Percentiles rank a stretch among this genome's conserved stretches.
Conservation (phyloP, 352 stramenopile species). For the Globisporangium iwayamae region DNA sequence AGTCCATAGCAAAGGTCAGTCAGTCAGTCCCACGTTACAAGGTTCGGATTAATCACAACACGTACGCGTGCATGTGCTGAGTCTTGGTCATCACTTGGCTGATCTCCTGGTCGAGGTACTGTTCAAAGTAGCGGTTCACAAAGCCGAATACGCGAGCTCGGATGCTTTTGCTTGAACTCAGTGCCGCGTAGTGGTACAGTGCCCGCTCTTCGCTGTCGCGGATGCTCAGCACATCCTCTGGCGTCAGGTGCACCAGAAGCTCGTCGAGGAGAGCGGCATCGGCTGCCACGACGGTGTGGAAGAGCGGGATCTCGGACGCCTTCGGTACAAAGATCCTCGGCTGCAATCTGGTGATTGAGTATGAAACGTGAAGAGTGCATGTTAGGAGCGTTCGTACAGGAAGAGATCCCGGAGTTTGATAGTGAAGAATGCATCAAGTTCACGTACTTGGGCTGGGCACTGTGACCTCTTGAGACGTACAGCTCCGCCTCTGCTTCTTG, state of each 20-base stretch:
- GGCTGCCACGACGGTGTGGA: conserved; percentile 30
- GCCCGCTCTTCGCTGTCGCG: conserved; percentile 26
- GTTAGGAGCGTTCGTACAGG: too few species aligned
- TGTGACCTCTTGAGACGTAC: conserved; percentile 1
- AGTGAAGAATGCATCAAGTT: neutral
- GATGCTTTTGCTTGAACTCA: conserved; percentile 20
- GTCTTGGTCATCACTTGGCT: conserved; percentile 33
- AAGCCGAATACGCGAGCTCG: conserved; percentile 31
- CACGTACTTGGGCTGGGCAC: neutral
- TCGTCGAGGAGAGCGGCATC: conserved; percentile 24
- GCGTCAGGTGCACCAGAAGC: conserved; percentile 21
- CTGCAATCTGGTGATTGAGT: conserved; percentile 2
- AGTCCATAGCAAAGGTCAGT: neutral
- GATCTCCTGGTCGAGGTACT: conserved; percentile 22
- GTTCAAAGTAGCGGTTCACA: conserved; percentile 25
- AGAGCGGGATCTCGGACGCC: conserved; percentile 34
- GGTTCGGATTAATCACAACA: neutral
- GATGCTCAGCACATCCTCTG: conserved; percentile 28
- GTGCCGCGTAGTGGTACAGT: conserved; percentile 49
- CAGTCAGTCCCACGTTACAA: neutral
- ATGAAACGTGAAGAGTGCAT: neutral
- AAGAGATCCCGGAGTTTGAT: too few species aligned
- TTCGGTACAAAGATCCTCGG: conserved; percentile 35
- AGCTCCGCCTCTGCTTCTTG: conserved; percentile 1
- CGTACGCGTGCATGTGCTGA: conserved; percentile 25